A percentile compares a stretch with the other conserved stretches of the same genome.
These are phyloP conservation scores for Botrytis medusae DNA, from an alignment of 2,329 filamentous ascomycete species.

Conservation along the genomic window DNA sequence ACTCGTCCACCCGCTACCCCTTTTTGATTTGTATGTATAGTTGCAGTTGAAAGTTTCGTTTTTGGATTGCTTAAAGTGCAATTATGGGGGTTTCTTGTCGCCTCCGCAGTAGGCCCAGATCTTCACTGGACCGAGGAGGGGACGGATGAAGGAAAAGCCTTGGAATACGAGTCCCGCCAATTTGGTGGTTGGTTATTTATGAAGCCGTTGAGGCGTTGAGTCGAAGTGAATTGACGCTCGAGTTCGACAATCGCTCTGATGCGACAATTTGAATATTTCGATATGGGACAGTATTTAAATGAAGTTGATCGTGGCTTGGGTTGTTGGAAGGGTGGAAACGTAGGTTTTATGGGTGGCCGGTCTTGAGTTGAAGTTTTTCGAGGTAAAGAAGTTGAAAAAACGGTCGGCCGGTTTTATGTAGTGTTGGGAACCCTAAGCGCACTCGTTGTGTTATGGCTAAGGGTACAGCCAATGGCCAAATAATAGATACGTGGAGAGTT, in stretches of 20 bases:
- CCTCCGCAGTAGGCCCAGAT: conserved; percentile 95
- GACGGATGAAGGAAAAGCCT: conserved; percentile 74
- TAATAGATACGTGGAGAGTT: not conserved
- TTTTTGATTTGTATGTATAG: conserved; percentile 14
- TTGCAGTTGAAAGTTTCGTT: conserved; percentile 24
- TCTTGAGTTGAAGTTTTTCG: not conserved
- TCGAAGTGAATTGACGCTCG: not conserved
- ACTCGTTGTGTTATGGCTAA: not conserved
- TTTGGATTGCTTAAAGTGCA: conserved; percentile 43
- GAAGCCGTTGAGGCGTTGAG: conserved; percentile 39
- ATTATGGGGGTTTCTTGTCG: conserved; percentile 97
- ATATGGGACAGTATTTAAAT: conserved; percentile 10
- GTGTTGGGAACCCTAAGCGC: conserved; percentile 1
- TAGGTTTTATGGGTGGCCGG: conserved; percentile 1
- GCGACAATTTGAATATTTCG: not conserved
- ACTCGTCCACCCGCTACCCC: conserved; percentile 31
- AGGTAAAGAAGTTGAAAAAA: not conserved
- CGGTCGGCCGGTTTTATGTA: not conserved
- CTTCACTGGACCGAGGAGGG: conserved; percentile 81
- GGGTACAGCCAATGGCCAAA: not conserved
- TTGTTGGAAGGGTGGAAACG: not conserved
- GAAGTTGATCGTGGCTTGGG: conserved; percentile 4
- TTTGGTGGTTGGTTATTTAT: conserved; percentile 64
- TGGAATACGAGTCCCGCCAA: conserved; percentile 82
- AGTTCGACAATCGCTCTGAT: not conserved